Base-by-base conservation (phyloP, 495 filamentous ascomycete species). In the Penicillium cosmopolitanum region DNA sequence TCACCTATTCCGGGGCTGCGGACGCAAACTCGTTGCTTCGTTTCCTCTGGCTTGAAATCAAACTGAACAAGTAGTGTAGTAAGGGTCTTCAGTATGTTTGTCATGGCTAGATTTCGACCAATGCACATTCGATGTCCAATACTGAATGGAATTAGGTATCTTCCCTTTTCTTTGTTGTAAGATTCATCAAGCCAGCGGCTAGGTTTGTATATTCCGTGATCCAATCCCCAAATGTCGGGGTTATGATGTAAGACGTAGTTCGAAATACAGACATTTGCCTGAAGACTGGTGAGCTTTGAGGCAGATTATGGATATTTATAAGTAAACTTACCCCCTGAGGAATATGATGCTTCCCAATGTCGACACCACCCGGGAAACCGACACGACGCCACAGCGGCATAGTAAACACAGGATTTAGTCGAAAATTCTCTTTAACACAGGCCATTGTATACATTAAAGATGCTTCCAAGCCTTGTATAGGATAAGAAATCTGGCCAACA, bases 21-120 rank as follows among this genome's bases (percentile, higher is more conserved):
- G n/a, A 44, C 42, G 13, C 42, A n/a, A 5, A 44, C 16, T 18
- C n/a, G 42, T 31, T 31, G 4, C 28, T 16, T 19, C 42, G 7
- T 6, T 5, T 12, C 42, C 1, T 3, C 15, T n/a, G 42, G 42
- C 42, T 44, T 9, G 42, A 44, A 44, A 9, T 44, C 16, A n/a
- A 44, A 44, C 42, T 44, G 42, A 10, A 12, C n/a, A 0, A 19
- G 7, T 18, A 44, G n/a, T 16, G 42, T 44, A 19, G 42, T 44
- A n/a, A 44, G 42, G 8, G 42, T 44, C 42, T 44, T 44, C 42
- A 44, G 16, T 12, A 44, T 21, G n/a, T 44, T 44, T 44, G 42
- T 44, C 42, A 44, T 44, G 16, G 42, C 42, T n/a, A 44, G 16
- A 18, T 44, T 44, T 6, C 16, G 16, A 16, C 42, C 42, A 44